Evolutionary conservation across 2,329 filamentous ascomycete genomes (phyloP), one percentile per base, ranked within the genome.

Genomic region (Trichoderma sp.): DNA sequence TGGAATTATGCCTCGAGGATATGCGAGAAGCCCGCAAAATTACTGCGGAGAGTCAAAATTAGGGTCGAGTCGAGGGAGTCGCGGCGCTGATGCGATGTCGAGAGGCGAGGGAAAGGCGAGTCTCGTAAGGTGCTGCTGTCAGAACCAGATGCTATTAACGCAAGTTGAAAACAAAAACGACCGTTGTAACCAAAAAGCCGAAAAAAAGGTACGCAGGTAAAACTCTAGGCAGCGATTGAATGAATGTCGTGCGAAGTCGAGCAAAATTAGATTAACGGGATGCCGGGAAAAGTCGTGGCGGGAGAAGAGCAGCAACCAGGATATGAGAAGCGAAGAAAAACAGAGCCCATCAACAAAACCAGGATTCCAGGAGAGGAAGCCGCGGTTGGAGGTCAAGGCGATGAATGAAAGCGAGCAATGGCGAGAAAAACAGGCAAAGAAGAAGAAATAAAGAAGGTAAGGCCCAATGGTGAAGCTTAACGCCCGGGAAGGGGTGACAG

Each of bases 101-200:
- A 42, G 13, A 34, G 3, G n/a, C 17, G 57, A 27, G 50, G 53
- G 27, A 29, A 42, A 29, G 39, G 42, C 54, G 19, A 52, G 29
- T 50, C 35, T 61, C 27, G 65, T 64, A 71, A 72, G 57, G 67
- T 69, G 69, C 45, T 71, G 71, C 69, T 72, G 64, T 45, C 63
- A 66, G 74, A 75, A 50, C 71, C 70, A 70, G 54, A 75, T 75
- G 72, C 70, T 76, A 35, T 65, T 45, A 35, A 67, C 70, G 68
- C 69, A 69, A 69, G 69, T 70, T 54, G 68, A 50, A 63, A 35
- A 53, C 10, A 34, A 59, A 66, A 64, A 45, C 52, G 52, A 74
- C 71, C 72, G 73, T 73, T 70, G 75, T 77, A 77, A 74, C 71
- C 75, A 74, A 76, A 77, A 78, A 73, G 66, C 10, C 35, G 50